These are phyloP conservation scores for Taiozyma sp. DNA, from an alignment of 1,139 yeast genomes.

Conservation along the genomic window DNA sequence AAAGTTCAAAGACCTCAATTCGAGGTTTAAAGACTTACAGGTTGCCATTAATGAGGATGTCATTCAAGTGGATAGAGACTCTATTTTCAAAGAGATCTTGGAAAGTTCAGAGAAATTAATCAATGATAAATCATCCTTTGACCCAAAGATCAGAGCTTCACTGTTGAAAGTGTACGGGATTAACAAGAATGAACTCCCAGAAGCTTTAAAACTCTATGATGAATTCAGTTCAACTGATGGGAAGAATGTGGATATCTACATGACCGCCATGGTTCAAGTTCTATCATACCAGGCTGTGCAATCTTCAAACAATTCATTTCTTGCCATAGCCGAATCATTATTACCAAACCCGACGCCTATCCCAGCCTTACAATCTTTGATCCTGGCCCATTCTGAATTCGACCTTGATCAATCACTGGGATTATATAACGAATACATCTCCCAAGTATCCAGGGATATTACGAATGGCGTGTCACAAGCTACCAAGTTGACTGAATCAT, in stretches of 20 bases:
- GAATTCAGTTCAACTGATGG: conserved; percentile 39
- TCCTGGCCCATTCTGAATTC: conserved; percentile 44
- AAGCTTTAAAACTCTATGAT: conserved; percentile 42
- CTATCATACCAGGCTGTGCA: conserved; percentile 40
- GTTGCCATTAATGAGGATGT: not conserved
- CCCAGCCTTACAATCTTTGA: conserved; percentile 36
- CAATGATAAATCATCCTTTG: conserved; percentile 2
- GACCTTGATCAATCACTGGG: conserved; percentile 42
- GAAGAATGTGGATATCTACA: conserved; percentile 31
- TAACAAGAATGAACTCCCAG: conserved; percentile 32
- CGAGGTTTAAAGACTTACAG: not conserved
- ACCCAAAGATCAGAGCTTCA: conserved; percentile 7
- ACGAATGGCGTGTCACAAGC: conserved; percentile 37
- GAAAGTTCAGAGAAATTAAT: conserved; percentile 4
- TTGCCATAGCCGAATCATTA: conserved; percentile 44
- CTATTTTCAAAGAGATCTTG: conserved; percentile 1
- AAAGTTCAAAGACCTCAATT: not conserved
- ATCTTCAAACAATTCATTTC: conserved; percentile 27
- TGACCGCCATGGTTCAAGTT: conserved; percentile 32
- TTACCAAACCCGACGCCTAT: conserved; percentile 34
- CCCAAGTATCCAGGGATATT: conserved; percentile 27
- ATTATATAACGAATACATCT: conserved; percentile 48
- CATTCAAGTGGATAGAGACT: conserved; percentile 1
- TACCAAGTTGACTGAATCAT: conserved; percentile 49
- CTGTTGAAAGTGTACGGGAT: conserved; percentile 37